These are phyloP conservation scores for Calycina herbarum DNA, from an alignment of 2,329 filamentous ascomycete species.

Conservation along the genomic window DNA sequence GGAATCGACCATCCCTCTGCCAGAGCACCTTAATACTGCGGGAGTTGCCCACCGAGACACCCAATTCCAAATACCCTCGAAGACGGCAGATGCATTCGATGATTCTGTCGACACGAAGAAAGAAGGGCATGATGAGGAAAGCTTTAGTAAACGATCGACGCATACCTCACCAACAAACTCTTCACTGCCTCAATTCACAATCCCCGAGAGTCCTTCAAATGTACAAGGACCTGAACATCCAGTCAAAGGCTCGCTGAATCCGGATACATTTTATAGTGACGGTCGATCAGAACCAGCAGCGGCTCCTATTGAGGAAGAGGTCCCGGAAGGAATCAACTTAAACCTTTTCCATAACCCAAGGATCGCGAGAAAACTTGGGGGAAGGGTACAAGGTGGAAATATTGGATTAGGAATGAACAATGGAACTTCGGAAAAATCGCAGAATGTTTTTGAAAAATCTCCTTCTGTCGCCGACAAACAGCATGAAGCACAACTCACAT, in stretches of 20 bases:
- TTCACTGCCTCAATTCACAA: conserved; percentile 53
- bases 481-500: conserved; percentile 23
- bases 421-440: not conserved
- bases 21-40: conserved; percentile 42
- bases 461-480: not conserved
- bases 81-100: conserved; percentile 46
- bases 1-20: conserved; percentile 44
- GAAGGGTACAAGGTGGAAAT: conserved; percentile 38
- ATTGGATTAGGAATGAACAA: conserved; percentile 37
- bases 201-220: conserved; percentile 52
- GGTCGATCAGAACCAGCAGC: conserved; percentile 19
- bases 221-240: conserved; percentile 29
- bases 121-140: conserved; percentile 48
- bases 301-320: conserved; percentile 39
- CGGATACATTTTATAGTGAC: conserved; percentile 41
- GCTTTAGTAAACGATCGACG: conserved; percentile 54
- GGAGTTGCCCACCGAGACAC: conserved; percentile 47
- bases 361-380: conserved; percentile 55
- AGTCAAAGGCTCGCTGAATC: conserved; percentile 27
- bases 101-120: conserved; percentile 22
- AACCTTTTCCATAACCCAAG: conserved; percentile 62
- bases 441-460: not conserved
- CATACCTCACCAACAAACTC: conserved; percentile 49
- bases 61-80: conserved; percentile 53
- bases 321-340: conserved; percentile 58